Evolutionary conservation across 2,329 filamentous ascomycete genomes (phyloP), one percentile per base, ranked within the genome.

Genomic region (Penicillium sp.): DNA sequence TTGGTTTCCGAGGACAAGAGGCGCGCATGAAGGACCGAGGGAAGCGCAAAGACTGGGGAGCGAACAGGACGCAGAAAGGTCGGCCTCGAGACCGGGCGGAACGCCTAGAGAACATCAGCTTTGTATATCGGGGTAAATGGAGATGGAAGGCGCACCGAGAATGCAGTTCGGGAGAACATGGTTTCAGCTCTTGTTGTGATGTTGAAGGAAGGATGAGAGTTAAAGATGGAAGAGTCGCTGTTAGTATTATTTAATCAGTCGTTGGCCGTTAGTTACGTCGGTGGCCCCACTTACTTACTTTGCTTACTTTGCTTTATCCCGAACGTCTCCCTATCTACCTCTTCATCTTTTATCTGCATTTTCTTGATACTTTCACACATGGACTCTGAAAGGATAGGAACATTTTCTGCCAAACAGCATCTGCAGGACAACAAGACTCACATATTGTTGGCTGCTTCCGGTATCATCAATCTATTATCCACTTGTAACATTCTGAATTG

Each of bases 1-100:
- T 81, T 83, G 9, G 88, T 93, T 66, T 89, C 81, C 61, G 85
- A 81, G 28, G 92, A 96, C 42, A 98, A 81, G 35, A 89, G 79
- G 49, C 90, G 86, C 51, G 66, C 63, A 49, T 70, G 60, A 40
- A 69, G 56, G 33, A 54, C 47, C 18, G 63, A 60, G 13, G 64
- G 65, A 13, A 79, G 73, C 58, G 76, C 72, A 46, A 61, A 51
- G 35, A 52, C 58, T 12, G 59, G 40, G 29, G 55, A 44, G 28
- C 58, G 62, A 32, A 58, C 47, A 41, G 60, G 54, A 18, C 55
- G 54, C 43, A 61, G 46, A 38, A 52, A 53, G 18, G 57, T 53
- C 31, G 64, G 60, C 42, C 61, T 60, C 27, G 62, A 58, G 49
- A 65, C 46, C 41, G 64, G 63, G 50, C 67, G 66, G 53, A 67